Evolutionary conservation across 495 filamentous ascomycete species (phyloP).

Genomic region (Schizothecium vesticola): DNA sequence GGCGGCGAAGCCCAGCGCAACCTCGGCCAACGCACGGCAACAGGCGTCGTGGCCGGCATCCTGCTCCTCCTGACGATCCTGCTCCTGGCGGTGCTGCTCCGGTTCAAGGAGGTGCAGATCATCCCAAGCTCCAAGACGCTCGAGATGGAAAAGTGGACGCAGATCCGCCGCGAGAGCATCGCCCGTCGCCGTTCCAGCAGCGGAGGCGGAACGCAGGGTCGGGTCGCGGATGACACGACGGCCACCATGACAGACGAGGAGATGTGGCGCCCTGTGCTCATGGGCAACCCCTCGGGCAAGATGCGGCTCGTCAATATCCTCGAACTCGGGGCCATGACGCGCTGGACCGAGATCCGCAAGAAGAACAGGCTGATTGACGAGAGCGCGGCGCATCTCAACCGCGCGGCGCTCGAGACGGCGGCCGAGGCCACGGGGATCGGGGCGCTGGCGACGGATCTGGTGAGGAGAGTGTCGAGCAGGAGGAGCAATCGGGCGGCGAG

Average conservation of each 20-base stretch:
- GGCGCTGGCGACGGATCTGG: slow-evolving; percentile 27
- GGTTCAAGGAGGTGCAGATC: slow-evolving; percentile 60
- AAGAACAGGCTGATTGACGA: slow-evolving; percentile 56
- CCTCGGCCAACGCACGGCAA: slow-evolving; percentile 59
- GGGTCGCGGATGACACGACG: slow-evolving; percentile 19
- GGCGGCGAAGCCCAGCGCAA: slow-evolving; percentile 56
- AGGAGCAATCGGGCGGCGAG: slow-evolving; percentile 19
- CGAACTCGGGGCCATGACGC: slow-evolving; percentile 56
- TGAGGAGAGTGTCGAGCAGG: slow-evolving; percentile 34
- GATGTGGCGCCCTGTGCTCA: slow-evolving; percentile 59
- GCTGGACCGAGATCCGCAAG: slow-evolving; percentile 67
- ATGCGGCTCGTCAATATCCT: slow-evolving; percentile 61
- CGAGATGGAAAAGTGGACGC: slow-evolving; percentile 47
- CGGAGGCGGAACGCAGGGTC: slow-evolving; percentile 21
- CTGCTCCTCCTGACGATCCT: slow-evolving; percentile 58
- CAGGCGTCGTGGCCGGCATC: slow-evolving; percentile 57
- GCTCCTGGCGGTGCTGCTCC: slow-evolving; percentile 52
- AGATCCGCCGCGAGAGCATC: slow-evolving; percentile 37
- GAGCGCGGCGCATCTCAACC: slow-evolving; percentile 34
- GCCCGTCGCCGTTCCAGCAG: slow-evolving; percentile 26
- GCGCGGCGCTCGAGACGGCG: slow-evolving; percentile 33
- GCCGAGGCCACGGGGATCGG: slow-evolving; percentile 29
- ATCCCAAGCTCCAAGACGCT: slow-evolving; percentile 51
- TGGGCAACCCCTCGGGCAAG: slow-evolving; percentile 62
- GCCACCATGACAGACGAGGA: slow-evolving; percentile 45